A percentile compares a stretch with the other conserved stretches of the same genome.
phyloP scores from a whole-genome alignment of 2,329 filamentous ascomycete species.

The Colletotrichum horii region DNA sequence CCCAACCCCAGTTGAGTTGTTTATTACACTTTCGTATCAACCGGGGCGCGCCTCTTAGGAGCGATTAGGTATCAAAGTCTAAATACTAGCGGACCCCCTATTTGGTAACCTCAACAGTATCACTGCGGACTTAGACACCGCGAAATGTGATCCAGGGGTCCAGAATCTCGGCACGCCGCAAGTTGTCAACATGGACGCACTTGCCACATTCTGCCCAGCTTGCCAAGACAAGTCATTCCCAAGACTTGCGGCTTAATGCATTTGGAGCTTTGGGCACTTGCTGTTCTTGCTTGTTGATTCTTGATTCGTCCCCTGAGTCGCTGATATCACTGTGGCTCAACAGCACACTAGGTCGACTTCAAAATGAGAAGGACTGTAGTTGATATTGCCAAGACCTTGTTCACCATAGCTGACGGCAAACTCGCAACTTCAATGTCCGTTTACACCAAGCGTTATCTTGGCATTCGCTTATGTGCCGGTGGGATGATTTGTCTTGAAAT shows the following conservation, averaged over 20 bases:
- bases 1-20: neutral
- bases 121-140: neutral
- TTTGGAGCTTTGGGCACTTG: neutral
- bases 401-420: neutral
- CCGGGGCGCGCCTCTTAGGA: neutral
- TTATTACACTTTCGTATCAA: neutral
- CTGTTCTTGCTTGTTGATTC: neutral
- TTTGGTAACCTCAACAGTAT: neutral
- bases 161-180: neutral
- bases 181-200: neutral
- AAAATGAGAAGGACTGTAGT: neutral
- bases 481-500: neutral
- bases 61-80: neutral
- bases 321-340: neutral
- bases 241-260: neutral
- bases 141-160: neutral
- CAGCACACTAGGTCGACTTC: neutral
- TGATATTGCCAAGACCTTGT: neutral
- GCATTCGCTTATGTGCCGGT: neutral
- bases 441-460: neutral
- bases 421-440: neutral
- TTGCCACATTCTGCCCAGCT: neutral
- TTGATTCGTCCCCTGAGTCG: neutral
- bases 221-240: neutral
- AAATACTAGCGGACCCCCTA: neutral